These are phyloP conservation scores for Globisporangium abappressorium DNA, from an alignment of 352 stramenopile species.

Conservation along the genomic window DNA sequence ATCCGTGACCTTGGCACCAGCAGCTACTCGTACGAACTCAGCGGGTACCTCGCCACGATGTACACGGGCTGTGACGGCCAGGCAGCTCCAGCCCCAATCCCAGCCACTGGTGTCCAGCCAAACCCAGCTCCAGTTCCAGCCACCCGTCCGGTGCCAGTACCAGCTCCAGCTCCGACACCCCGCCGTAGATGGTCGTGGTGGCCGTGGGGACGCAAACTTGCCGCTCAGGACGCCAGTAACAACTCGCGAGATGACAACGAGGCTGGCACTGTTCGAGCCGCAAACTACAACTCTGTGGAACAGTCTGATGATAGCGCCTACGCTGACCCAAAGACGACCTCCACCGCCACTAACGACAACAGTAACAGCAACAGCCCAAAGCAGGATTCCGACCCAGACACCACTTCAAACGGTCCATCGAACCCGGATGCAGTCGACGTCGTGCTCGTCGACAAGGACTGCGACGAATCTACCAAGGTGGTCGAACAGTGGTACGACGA, in stretches of 20 bases:
- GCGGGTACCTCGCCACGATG: constrained; percentile 11
- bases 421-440: background rate
- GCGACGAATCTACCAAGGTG: constrained; percentile 19
- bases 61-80: constrained; percentile 11
- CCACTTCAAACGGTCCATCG: background rate
- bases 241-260: background rate
- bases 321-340: background rate
- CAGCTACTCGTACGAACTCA: constrained; percentile 16
- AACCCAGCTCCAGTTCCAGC: background rate
- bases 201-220: background rate
- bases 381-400: background rate
- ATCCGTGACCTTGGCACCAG: constrained; percentile 12
- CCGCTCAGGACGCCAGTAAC: background rate
- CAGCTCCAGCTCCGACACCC: constrained; percentile 7
- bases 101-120: background rate
- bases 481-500: constrained; percentile 42
- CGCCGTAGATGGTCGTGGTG: background rate
- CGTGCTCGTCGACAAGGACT: constrained; percentile 25
- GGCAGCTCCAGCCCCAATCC: background rate
- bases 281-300: background rate
- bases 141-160: background rate
- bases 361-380: background rate
- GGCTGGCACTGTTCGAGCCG: background rate
- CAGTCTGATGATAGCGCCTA: background rate
- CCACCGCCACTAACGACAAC: background rate